Conservation (phyloP, 179 eudicot genomes). For the Amaranthus tricolor region DNA sequence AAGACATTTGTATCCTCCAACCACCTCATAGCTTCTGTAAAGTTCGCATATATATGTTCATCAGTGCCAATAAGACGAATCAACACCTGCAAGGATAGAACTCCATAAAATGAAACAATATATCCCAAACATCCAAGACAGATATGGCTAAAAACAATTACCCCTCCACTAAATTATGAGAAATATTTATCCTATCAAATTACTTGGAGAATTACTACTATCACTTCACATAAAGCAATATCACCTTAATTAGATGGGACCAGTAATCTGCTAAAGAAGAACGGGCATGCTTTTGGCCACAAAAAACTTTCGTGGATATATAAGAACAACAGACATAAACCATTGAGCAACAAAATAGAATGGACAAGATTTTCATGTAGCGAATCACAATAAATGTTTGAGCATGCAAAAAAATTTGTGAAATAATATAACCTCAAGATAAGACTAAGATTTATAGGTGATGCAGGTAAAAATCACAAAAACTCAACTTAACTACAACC, state of each 20-base stretch:
- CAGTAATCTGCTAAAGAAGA: too few relatives aligned
- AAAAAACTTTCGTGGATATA: neutral
- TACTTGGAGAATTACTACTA: neutral
- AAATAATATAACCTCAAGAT: neutral
- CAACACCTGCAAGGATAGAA: constrained; percentile 57
- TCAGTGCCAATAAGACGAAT: constrained; percentile 96
- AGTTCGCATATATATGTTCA: constrained; percentile 79
- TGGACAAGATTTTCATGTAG: neutral
- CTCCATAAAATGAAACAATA: neutral
- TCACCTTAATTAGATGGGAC: too few relatives aligned
- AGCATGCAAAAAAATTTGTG: neutral
- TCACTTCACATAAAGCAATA: neutral
- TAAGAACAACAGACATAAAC: neutral
- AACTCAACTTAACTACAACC: too few relatives aligned
- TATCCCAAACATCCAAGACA: neutral
- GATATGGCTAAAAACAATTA: neutral
- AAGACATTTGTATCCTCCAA: constrained; percentile 83
- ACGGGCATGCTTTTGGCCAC: too few relatives aligned
- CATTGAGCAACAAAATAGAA: neutral
- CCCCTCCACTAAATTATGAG: neutral
- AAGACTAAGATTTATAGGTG: neutral
- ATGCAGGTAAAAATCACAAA: neutral
- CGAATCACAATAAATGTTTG: neutral
- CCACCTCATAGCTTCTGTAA: constrained; percentile 82
- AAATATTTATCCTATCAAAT: neutral